phyloP scores from a whole-genome alignment of 106 monocot genomes.

The Dendrobium catenatum region DNA sequence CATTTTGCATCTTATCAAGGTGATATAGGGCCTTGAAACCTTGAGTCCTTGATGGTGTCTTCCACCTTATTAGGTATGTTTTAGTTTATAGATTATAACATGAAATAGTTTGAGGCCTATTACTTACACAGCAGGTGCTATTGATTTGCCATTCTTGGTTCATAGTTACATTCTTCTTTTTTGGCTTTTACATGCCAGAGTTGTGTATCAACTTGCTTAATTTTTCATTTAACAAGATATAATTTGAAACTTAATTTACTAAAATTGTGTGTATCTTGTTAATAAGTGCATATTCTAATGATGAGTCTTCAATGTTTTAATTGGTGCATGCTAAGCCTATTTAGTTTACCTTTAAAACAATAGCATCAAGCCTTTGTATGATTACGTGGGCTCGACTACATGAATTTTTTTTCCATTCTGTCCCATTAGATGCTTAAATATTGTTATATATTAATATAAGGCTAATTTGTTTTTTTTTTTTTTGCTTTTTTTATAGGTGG shows the following conservation, averaged over 20 bases:
- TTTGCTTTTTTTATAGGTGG: conserved; percentile 50
- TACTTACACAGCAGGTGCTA: neutral
- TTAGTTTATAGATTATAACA: too few species aligned
- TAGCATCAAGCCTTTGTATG: too few species aligned
- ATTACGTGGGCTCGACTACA: too few species aligned
- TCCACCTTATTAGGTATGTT: too few species aligned
- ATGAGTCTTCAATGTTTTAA: neutral
- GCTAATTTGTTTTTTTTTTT: neutral
- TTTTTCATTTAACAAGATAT: neutral
- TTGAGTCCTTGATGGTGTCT: too few species aligned
- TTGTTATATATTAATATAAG: neutral
- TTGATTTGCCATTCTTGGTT: neutral
- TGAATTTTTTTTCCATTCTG: too few species aligned
- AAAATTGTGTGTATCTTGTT: neutral
- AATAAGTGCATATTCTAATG: neutral
- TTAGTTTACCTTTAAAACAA: neutral
- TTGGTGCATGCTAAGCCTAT: neutral
- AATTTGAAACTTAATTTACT: neutral
- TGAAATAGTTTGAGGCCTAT: neutral
- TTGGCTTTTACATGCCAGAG: neutral
- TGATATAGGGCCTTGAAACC: too few species aligned
- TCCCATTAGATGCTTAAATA: neutral
- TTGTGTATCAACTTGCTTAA: neutral
- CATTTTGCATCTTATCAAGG: too few species aligned
- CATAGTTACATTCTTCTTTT: neutral